Base-by-base conservation (phyloP, 192 early-diverging fungal species). In the Coemansia sp. region DNA sequence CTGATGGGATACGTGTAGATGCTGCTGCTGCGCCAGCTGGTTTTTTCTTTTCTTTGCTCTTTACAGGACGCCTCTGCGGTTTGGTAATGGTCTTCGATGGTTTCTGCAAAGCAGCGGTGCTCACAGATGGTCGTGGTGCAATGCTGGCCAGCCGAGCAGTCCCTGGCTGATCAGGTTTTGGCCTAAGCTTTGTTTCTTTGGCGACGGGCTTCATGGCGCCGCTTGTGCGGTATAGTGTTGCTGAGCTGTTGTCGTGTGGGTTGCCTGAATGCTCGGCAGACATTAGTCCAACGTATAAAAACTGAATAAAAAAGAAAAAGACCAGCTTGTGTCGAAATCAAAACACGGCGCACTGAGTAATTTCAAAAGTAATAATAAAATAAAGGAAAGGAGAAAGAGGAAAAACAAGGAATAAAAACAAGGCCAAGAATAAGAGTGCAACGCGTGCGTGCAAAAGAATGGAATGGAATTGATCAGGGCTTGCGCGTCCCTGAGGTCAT, bases 11-110 rank as follows among this genome's bases (percentile, higher is more conserved):
- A 25, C 42, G 33, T 14, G 60, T 30, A 48, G 29, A 16, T 32
- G 20, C 22, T 25, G 22, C 42, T 28, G 17, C 42, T 29, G 10
- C 28, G 16, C 4, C 30, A 31, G 56, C 6, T 5, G 56, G 29
- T 29, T 10, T 31, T 40, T 45, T 40, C 60, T 48, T 61, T 10
- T 31, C 60, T 16, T 61, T 61, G 60, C 11, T 56, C 3, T 56
- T 56, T 33, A 4, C 49, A 51, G 18, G 55, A 12, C 31, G 55
- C 8, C 30, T 16, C 54, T 56, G 55, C 30, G 51, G 5, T 16
- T 32, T 3, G 58, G 38, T 11, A 45, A 29, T 45, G 29, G 16
- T 4, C 5, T 29, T 45, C 3, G 14, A 8, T 8, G 42, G 42
- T 12, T 45, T 45, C 12, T 45, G 42, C 42, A 45, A 8, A 45